These are phyloP conservation scores for Candida qinlingensis DNA, from an alignment of 805 yeast genomes.

Conservation along the genomic window DNA sequence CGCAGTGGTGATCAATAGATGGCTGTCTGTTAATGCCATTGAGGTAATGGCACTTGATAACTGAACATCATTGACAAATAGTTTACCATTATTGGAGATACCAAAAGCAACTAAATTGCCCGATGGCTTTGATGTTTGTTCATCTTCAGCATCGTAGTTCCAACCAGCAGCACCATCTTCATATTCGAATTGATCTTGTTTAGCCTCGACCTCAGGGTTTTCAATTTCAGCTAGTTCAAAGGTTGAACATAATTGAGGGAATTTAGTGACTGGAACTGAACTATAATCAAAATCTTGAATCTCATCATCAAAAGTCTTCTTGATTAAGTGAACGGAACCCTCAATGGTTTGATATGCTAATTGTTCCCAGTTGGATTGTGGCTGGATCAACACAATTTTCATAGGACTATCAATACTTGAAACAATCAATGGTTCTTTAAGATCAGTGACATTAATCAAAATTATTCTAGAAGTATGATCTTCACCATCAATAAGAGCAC, in stretches of 20 bases:
- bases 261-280: conserved; percentile 36
- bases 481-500: conserved; percentile 52
- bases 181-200: conserved; percentile 14
- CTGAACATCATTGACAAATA: conserved; percentile 56
- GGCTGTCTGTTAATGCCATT: conserved; percentile 61
- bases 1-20: conserved; percentile 80
- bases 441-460: conserved; percentile 41
- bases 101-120: conserved; percentile 53
- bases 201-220: conserved; percentile 23
- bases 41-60: conserved; percentile 80
- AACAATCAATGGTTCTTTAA: conserved; percentile 35
- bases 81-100: conserved; percentile 66
- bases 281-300: conserved; percentile 26
- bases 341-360: conserved; percentile 58
- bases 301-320: conserved; percentile 15
- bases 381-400: conserved; percentile 51
- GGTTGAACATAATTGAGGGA: conserved; percentile 68
- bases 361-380: conserved; percentile 45
- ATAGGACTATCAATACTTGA: conserved; percentile 40
- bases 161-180: conserved; percentile 5
- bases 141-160: conserved; percentile 1
- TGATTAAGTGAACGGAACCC: conserved; percentile 47
- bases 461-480: conserved; percentile 45
- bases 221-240: conserved; percentile 39
- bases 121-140: conserved; percentile 7